Evolutionary conservation across 371 early-diverging fungal species (phyloP), one percentile per base, ranked within the genome.

Genomic region (Mortierella sp.): DNA sequence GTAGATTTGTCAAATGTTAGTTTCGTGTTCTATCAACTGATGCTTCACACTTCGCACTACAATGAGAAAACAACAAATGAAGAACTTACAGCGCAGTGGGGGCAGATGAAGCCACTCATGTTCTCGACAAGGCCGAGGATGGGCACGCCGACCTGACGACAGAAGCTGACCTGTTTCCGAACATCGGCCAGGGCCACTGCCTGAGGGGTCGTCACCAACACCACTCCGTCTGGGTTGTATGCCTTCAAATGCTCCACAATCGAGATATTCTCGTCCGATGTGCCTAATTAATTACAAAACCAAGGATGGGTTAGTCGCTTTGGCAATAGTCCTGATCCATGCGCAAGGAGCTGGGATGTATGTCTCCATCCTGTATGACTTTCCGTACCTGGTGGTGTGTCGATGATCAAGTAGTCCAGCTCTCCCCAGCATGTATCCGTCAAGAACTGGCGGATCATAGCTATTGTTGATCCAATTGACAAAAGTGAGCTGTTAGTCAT

Each of bases 151-250:
- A 95, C 95, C 76, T 95, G 96, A 65, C 89, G 88, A 88, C 97
- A 98, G 82, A 98, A 97, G 72, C 94, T 94, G 60, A 98, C 90
- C 75, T 97, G 96, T 79, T 95, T 96, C 38, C 95, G 92, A 16
- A 97, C 97, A 90, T 98, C 98, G 51, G 94, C 92, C 76, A 98
- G 89, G 5, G 98, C 93, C 0, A 99, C 93, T 44, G 89, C 90
- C 88, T 99, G 98, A 49, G 99, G 97, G 4, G 99, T 98, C 0
- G 99, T 98, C 24, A 98, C 96, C 38, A 98, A 82, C 6, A 99
- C 92, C 24, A 97, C 97, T 54, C 97, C 97, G 83, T 94, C 94
- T 43, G 96, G 95, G 46, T 92, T 89, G 51, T 89, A 89, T n/a
- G 93, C 94, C 78, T 95, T 95, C 14, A 96, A 86, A 74, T 93